phyloP scores from a whole-genome alignment of 257 asterid genomes.

The Plantago ovata region DNA sequence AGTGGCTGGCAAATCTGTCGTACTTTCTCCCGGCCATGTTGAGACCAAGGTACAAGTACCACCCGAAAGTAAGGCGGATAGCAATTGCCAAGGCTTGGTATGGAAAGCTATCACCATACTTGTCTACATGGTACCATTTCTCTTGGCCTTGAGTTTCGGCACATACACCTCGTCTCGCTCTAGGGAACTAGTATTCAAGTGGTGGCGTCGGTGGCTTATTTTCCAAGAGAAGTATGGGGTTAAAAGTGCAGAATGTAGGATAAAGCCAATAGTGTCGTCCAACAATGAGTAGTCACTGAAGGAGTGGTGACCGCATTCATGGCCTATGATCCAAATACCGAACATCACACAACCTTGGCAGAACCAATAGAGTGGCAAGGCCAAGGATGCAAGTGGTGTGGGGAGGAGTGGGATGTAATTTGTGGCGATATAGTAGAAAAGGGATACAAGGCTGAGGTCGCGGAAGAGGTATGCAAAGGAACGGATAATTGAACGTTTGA shows the following conservation, averaged over 20 bases:
- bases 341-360: conserved; percentile 65
- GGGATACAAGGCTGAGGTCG: conserved; percentile 47
- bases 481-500: conserved; percentile 57
- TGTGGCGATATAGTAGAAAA: conserved; percentile 35
- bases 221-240: conserved; percentile 43
- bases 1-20: conserved; percentile 69
- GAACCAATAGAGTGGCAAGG: conserved; percentile 60
- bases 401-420: conserved; percentile 43
- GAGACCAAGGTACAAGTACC: conserved; percentile 65
- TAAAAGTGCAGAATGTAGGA: conserved; percentile 27
- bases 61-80: conserved; percentile 55
- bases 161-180: conserved; percentile 27
- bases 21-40: conserved; percentile 60
- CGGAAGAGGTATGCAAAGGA: conserved; percentile 59
- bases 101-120: conserved; percentile 50
- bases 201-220: conserved; percentile 51
- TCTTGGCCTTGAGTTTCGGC: conserved; percentile 41
- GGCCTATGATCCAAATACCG: conserved; percentile 58
- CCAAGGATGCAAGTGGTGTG: conserved; percentile 39
- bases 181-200: conserved; percentile 60
- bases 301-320: conserved; percentile 2
- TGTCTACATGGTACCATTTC: conserved; percentile 30
- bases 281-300: not conserved
- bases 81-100: conserved; percentile 44
- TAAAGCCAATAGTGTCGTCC: not conserved